Evolutionary conservation across 805 yeast species (phyloP), one percentile per base, ranked within the genome.

Genomic region (Pichia cephalocereana): DNA sequence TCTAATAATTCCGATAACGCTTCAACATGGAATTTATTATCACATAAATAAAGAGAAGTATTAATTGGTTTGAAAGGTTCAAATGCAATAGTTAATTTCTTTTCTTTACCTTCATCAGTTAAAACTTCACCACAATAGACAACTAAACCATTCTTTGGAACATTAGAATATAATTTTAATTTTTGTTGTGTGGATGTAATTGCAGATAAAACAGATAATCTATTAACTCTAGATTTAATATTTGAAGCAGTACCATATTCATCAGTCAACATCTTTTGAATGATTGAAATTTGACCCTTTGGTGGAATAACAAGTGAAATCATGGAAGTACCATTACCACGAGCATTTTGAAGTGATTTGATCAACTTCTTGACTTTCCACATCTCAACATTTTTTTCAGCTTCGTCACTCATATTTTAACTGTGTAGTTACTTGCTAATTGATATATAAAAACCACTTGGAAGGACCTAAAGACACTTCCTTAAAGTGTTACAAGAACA

Each of bases 301-400:
- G 99, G 99, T 40, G 99, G 96, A 55, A 90, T 87, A 59, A 93
- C 86, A 65, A 93, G 75, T 28, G 97, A 89, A 64, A 93, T 93
- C 98, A 93, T 93, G 26, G 99, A 93, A 43, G 99, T 93, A 69
- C 99, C 99, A 67, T 91, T 93, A 68, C 99, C 99, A 68, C 96
- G 80, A 46, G 98, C 98, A 60, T 71, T 72, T 66, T 93, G 93
- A 58, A 93, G 77, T 52, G 84, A 79, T 70, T 86, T 86, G 76
- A 90, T 79, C 69, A 88, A 77, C 72, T 93, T 93, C 76, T 90
- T 91, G 76, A 93, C 82, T 81, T 93, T 93, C 99, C 99, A 93
- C 75, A 93, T 90, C 74, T 93, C 96, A 66, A 93, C 91, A 73
- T 90, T 91, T 73, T 86, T 89, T 66, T 93, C 99, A 57, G 89